phyloP scores from a whole-genome alignment of 805 yeast species.

The Ogataea henricii region DNA sequence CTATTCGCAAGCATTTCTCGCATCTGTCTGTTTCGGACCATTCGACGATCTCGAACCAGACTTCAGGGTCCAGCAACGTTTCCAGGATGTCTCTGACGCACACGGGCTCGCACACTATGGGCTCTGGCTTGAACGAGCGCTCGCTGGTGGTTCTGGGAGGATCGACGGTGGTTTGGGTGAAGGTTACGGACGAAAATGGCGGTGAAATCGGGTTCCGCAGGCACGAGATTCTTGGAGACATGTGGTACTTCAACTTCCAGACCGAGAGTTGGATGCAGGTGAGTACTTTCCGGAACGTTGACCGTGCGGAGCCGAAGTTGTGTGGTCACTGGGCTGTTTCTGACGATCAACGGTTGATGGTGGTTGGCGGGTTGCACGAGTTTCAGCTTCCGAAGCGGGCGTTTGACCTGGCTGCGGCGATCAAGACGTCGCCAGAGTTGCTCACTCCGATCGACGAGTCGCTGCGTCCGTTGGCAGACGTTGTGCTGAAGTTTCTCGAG shows the following conservation, averaged over 20 bases:
- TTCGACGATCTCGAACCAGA: neutral
- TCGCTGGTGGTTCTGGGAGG: slow-evolving; percentile 36
- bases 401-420: neutral
- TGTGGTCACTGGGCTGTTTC: slow-evolving; percentile 31
- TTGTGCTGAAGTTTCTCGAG: neutral
- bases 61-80: slow-evolving; percentile 4
- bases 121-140: slow-evolving; percentile 16
- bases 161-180: slow-evolving; percentile 30
- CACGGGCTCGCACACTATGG: slow-evolving; percentile 5
- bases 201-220: slow-evolving; percentile 19
- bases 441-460: neutral
- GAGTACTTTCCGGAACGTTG: slow-evolving; percentile 17
- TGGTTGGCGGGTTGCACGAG: slow-evolving; percentile 30
- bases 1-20: slow-evolving; percentile 3
- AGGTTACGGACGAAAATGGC: slow-evolving; percentile 24
- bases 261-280: slow-evolving; percentile 43
- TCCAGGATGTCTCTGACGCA: slow-evolving; percentile 18
- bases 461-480: neutral
- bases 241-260: slow-evolving; percentile 52
- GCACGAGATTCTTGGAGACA: slow-evolving; percentile 43
- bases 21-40: slow-evolving; percentile 2
- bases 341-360: slow-evolving; percentile 23
- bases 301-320: slow-evolving; percentile 13
- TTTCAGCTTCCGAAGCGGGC: slow-evolving; percentile 11
- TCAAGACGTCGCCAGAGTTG: no score